Percentiles rank a stretch among this genome's conserved stretches.
phyloP scores from a whole-genome alignment of 495 filamentous ascomycete species.

The Hyaloscypha hepaticicola region DNA sequence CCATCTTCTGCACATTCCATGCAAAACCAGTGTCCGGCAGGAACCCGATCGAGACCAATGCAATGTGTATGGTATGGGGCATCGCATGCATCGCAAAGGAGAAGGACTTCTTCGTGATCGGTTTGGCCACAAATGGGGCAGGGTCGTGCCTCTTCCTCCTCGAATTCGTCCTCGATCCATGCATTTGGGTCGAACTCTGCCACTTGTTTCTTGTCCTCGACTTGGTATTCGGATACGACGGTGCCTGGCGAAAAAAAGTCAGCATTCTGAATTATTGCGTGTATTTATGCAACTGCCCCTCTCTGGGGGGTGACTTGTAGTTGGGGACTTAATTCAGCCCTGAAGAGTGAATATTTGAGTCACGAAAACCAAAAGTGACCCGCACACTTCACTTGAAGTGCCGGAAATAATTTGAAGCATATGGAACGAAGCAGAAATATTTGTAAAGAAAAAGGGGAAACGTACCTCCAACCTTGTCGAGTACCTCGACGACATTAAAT shows the following conservation, averaged over 20 bases:
- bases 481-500: conserved; percentile 88
- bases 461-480: conserved; percentile 73
- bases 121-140: conserved; percentile 78
- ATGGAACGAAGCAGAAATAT: background rate
- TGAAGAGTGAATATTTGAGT: conserved; percentile 26
- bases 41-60: conserved; percentile 72
- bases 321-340: background rate
- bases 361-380: conserved; percentile 10
- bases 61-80: conserved; percentile 83
- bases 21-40: conserved; percentile 81
- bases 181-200: conserved; percentile 82
- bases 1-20: conserved; percentile 63
- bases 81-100: conserved; percentile 88
- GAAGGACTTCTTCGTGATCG: conserved; percentile 74
- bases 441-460: conserved; percentile 23
- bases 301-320: background rate
- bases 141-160: conserved; percentile 61
- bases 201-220: conserved; percentile 86
- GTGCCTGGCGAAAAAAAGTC: conserved; percentile 53
- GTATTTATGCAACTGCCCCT: background rate
- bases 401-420: conserved; percentile 1
- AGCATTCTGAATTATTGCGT: conserved; percentile 20
- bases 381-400: conserved; percentile 9
- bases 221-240: conserved; percentile 74
- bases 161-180: conserved; percentile 70